Percentiles rank a stretch among this genome's conserved stretches.
Conservation (phyloP, 495 filamentous ascomycete genomes). For the Talaromyces wortmannii region DNA sequence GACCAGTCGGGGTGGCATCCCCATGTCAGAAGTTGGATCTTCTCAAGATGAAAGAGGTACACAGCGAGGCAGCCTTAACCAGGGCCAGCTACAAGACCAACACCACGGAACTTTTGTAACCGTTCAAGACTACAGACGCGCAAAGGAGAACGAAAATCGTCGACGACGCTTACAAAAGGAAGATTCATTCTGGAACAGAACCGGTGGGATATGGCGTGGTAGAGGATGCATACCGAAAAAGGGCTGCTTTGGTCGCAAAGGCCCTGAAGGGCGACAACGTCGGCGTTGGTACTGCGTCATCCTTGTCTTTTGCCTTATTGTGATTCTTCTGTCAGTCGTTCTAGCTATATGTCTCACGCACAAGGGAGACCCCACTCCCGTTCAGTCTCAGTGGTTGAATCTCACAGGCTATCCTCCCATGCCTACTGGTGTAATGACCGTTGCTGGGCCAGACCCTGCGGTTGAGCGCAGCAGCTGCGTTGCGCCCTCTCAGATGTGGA, state of each 20-base stretch:
- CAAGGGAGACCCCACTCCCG: slow-evolving; percentile 30
- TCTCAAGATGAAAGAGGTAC: too few relatives aligned
- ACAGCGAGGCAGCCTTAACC: too few relatives aligned
- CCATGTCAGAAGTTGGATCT: slow-evolving; percentile 28
- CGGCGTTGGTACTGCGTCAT: slow-evolving; percentile 55
- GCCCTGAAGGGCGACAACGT: slow-evolving; percentile 56
- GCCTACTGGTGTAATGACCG: slow-evolving; percentile 71
- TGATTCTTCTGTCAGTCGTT: slow-evolving; percentile 53
- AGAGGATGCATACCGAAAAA: slow-evolving; percentile 50
- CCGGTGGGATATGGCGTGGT: slow-evolving; percentile 54
- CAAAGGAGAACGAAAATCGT: slow-evolving; percentile 39
- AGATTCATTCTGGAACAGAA: slow-evolving; percentile 46
- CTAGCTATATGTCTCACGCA: slow-evolving; percentile 54
- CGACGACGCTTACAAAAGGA: slow-evolving; percentile 57
- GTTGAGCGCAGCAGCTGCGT: slow-evolving; percentile 58
- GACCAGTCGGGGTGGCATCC: slow-evolving; percentile 34
- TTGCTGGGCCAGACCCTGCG: slow-evolving; percentile 57
- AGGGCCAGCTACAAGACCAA: slow-evolving; percentile 5
- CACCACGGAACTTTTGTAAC: neutral
- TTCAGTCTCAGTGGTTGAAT: slow-evolving; percentile 66
- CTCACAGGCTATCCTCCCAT: slow-evolving; percentile 81
- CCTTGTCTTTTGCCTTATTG: slow-evolving; percentile 41
- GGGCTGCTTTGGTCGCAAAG: slow-evolving; percentile 54
- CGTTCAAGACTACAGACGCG: neutral
- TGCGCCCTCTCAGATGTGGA: slow-evolving; percentile 66